These are phyloP conservation scores for Cornus controversa DNA, from an alignment of 148 eudicot species.

Conservation along the genomic window DNA sequence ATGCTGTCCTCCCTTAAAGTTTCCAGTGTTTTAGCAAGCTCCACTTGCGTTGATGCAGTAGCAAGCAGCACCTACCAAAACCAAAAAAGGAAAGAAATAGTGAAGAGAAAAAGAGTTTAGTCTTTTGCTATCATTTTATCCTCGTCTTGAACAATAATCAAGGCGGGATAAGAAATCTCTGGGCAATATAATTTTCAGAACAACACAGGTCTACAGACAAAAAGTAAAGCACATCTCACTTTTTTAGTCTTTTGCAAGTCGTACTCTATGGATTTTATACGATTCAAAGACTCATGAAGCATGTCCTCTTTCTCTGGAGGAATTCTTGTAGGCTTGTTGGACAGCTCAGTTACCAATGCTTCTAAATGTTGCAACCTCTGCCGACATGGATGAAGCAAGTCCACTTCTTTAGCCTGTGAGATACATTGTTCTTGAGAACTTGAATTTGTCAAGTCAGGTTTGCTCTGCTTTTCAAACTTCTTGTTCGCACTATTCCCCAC, in stretches of 20 bases:
- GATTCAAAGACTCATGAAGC: conserved; percentile 67
- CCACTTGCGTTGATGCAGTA: conserved; percentile 86
- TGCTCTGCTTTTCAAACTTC: conserved; percentile 23
- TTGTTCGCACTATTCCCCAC: conserved; percentile 30
- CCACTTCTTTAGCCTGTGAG: conserved; percentile 31
- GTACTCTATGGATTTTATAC: conserved; percentile 80
- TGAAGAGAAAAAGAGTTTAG: not conserved
- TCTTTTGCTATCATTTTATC: no score
- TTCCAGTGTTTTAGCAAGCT: conserved; percentile 87
- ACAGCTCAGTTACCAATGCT: conserved; percentile 60
- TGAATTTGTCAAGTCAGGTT: conserved; percentile 29
- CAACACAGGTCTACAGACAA: not conserved
- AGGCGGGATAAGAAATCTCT: not conserved
- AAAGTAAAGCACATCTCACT: conserved; percentile 39
- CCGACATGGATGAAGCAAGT: conserved; percentile 66
- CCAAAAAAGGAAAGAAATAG: not conserved
- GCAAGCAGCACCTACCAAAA: conserved; percentile 64
- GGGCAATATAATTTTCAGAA: not conserved
- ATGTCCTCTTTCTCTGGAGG: conserved; percentile 89
- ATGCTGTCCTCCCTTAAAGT: conserved; percentile 54
- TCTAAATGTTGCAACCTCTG: conserved; percentile 79
- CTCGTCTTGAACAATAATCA: no score
- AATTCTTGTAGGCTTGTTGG: conserved; percentile 68
- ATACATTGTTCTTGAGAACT: conserved; percentile 29
- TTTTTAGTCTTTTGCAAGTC: conserved; percentile 93